Evolutionary conservation across 257 asterid genomes (phyloP).

Genomic region (Gentiana dahurica): DNA sequence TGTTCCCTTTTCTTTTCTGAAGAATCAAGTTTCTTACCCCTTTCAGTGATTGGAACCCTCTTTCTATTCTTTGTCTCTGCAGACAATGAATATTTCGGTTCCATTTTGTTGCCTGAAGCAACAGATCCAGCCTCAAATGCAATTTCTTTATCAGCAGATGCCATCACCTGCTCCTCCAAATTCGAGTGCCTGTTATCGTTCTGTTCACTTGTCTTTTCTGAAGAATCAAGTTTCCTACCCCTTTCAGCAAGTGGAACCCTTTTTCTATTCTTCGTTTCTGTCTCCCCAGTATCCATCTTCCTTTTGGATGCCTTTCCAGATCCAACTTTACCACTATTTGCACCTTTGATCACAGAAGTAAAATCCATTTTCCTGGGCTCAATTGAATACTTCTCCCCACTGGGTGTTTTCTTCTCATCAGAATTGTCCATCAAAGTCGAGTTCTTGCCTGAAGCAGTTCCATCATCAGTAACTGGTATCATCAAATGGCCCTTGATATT

Average conservation of each 20-base stretch:
- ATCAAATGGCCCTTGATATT: slow-evolving; percentile 12
- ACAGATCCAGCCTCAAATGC: no score
- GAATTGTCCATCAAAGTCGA: slow-evolving; percentile 19
- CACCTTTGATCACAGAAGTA: slow-evolving; percentile 9
- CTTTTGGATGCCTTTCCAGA: slow-evolving; percentile 8
- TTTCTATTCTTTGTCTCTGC: slow-evolving; percentile 6
- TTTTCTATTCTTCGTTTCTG: slow-evolving; percentile 6
- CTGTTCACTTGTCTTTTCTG: slow-evolving; percentile 15
- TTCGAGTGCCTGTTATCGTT: no score
- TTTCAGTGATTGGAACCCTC: slow-evolving; percentile 1
- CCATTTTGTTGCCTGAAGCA: no score
- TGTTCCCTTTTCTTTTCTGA: slow-evolving; percentile 14
- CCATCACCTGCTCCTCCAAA: no score
- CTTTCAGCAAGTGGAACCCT: slow-evolving; percentile 4
- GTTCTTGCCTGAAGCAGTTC: slow-evolving; percentile 18
- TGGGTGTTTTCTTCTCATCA: slow-evolving; percentile 19
- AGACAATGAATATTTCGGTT: no score
- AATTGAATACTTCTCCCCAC: slow-evolving; percentile 34
- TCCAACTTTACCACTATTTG: slow-evolving; percentile 19
- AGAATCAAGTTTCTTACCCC: slow-evolving; percentile 7
- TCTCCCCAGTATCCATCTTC: slow-evolving; percentile 5
- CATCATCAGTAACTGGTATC: slow-evolving; percentile 18
- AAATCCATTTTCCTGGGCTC: slow-evolving; percentile 18
- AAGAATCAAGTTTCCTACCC: slow-evolving; percentile 5
- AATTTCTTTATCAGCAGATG: no score